phyloP scores from a whole-genome alignment of 2,329 filamentous ascomycete species.

The Aureobasidium sp. region DNA sequence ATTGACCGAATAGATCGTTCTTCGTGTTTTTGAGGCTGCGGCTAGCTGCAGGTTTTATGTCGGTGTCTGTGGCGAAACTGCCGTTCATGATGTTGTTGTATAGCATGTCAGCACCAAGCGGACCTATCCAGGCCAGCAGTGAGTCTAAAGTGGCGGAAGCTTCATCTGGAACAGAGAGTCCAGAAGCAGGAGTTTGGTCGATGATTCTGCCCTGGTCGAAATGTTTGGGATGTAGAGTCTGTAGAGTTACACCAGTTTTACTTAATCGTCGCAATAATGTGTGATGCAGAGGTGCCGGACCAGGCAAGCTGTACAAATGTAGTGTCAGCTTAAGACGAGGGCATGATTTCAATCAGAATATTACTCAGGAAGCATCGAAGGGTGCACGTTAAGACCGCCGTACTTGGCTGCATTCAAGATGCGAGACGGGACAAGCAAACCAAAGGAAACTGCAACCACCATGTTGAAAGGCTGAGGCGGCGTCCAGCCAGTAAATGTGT shows the following conservation, averaged over 20 bases:
- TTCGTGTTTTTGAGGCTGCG: slow-evolving; percentile 17
- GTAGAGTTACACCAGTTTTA: slow-evolving; percentile 69
- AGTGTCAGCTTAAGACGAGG: slow-evolving; percentile 11
- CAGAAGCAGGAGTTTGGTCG: slow-evolving; percentile 51
- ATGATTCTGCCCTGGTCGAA: slow-evolving; percentile 78
- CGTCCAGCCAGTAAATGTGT: slow-evolving; percentile 79
- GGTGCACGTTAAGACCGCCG: slow-evolving; percentile 88
- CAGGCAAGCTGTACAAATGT: slow-evolving; percentile 53
- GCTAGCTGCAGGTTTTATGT: slow-evolving; percentile 26
- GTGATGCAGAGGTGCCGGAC: slow-evolving; percentile 78
- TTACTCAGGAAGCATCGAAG: slow-evolving; percentile 78
- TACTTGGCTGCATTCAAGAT: slow-evolving; percentile 64
- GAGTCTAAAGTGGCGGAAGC: slow-evolving; percentile 38
- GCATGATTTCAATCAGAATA: slow-evolving; percentile 17
- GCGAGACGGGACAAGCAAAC: slow-evolving; percentile 73
- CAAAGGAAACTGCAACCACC: slow-evolving; percentile 88
- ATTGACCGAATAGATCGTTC: slow-evolving; percentile 17
- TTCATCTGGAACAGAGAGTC: slow-evolving; percentile 39
- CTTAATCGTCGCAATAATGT: slow-evolving; percentile 57
- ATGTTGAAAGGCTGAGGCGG: slow-evolving; percentile 60
- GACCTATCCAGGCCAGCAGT: slow-evolving; percentile 49
- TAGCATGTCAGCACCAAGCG: slow-evolving; percentile 62
- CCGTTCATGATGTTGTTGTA: slow-evolving; percentile 53
- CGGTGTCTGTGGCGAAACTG: slow-evolving; percentile 53
- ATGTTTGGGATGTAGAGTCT: slow-evolving; percentile 66